Evolutionary conservation across 495 filamentous ascomycete genomes (phyloP), one percentile per base, ranked within the genome.

Genomic region (Penicillium daleae): DNA sequence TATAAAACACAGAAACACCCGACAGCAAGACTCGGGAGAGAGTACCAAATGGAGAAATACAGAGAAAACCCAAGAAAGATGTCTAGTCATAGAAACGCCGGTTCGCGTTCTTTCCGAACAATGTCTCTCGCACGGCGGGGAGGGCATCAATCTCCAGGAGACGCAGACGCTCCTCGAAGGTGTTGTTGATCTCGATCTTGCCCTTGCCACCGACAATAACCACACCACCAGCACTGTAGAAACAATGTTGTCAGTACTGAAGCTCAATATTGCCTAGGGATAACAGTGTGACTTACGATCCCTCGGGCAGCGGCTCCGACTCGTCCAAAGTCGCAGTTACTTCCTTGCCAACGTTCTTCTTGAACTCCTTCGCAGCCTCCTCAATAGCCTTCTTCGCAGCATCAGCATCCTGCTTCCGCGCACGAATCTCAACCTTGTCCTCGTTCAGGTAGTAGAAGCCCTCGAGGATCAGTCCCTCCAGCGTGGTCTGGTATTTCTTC

Each of bases 131-230:
- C 65, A 99, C 87, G 33, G 87, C 87, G 13, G 96, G 96, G 42
- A 98, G 83, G 29, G 90, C 91, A 66, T 90, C 91, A 57, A 86
- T 87, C 74, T 94, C 87, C 40, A 97, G 85, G 58, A 98, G 79
- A 62, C 86, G 87, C 76, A 99, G 80, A 57, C 96, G 87, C 72
- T 97, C 90, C 67, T 98, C 96, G 52, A 98, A 88, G 27, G 95
- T 98, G 79, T 99, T 97, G 86, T 97, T 92, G 74, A 99, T 96
- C 66, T 96, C 92, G 75, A 99, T 98, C 83, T 93, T 97, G 71
- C 96, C 96, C 61, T 86, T 83, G 51, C 89, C 86, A 27, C 93
- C 92, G 24, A 96, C 74, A 63, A 98, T 90, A 44, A 80, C 72
- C 19, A 97, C 80, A 63, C 95, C 95, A 59, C 95, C 95, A 57